Evolutionary conservation across 768 basidiomycete genomes (phyloP), one percentile per base, ranked within the genome.

Genomic region (Rhodotorula kratochvilovae): DNA sequence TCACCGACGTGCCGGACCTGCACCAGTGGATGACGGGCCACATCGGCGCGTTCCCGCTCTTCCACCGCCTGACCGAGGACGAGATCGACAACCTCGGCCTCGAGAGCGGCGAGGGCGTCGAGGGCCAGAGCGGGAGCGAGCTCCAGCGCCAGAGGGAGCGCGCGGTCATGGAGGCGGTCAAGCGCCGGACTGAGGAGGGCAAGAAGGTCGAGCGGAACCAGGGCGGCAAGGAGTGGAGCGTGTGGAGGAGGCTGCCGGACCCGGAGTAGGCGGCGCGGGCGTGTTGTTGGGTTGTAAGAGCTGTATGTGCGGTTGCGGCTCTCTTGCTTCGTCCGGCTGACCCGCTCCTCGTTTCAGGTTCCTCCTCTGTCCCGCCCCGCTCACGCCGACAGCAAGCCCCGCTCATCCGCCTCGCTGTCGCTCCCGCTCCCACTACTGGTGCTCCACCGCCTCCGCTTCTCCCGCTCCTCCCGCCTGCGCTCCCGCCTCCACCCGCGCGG

Each of bases 11-110:
- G 48, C 84, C 87, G 75, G 93, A 97, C 78, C 85, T 99, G 27
- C 89, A 95, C 79, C 86, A 89, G 66, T 99, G 96, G 96, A 97
- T 97, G 92, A 87, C 86, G 63, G 83, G 85, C 8, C 94, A 98
- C 82, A 84, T 98, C n/a, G 86, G 86, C 56, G 85, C 83, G 3
- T 95, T 93, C 78, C 94, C 94, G 0, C 82, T 95, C 23, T 98
- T 99, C 80, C 86, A 92, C 74, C 83, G 84, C 43, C 84, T 95
- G 70, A 86, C 86, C 59, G 90, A 91, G 76, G 85, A 88, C 42
- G 85, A 86, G 35, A 84, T 97, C 29, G 86, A 89, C 43, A 67
- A 68, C 35, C 36, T 75, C n/a, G 82, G 83, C 17, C 85, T 89
- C 72, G 90, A 90, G 27, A 87, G 88, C 74, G 90, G 89, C 5